Conservation (phyloP, 352 stramenopile species). For the Pythium dissimile region DNA sequence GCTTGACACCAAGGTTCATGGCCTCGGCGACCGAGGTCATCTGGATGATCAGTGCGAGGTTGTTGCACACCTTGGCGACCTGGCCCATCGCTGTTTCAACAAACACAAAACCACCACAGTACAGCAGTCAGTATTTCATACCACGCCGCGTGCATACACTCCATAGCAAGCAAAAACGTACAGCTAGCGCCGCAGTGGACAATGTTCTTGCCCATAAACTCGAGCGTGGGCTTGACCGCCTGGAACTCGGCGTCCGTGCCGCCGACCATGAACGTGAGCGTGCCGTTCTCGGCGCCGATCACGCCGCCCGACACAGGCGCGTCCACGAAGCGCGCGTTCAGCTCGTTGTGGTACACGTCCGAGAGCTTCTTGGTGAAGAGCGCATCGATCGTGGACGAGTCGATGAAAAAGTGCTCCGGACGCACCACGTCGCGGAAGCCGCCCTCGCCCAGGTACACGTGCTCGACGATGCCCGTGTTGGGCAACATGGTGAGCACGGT, state of each 20-base stretch:
- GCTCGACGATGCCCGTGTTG: conserved; percentile 84
- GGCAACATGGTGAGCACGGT: conserved; percentile 96
- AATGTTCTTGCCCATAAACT: conserved; percentile 93
- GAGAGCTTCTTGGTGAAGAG: conserved; percentile 88
- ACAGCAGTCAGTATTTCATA: neutral
- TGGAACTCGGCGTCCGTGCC: conserved; percentile 61
- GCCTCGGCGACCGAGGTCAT: conserved; percentile 96
- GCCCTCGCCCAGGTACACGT: conserved; percentile 60
- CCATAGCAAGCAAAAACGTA: too few relatives aligned
- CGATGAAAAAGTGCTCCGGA: conserved; percentile 87
- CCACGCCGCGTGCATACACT: too few relatives aligned
- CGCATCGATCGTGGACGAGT: conserved; percentile 96
- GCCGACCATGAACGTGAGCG: conserved; percentile 98
- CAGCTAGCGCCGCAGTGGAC: conserved; percentile 91
- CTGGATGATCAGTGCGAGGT: conserved; percentile 95
- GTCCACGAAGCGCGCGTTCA: conserved; percentile 85
- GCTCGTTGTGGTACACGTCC: conserved; percentile 42
- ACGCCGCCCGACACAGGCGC: conserved; percentile 97
- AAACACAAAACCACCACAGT: conserved; percentile 13
- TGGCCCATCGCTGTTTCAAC: conserved; percentile 56
- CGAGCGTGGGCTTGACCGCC: conserved; percentile 75
- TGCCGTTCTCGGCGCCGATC: conserved; percentile 92
- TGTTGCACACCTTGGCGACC: conserved; percentile 97
- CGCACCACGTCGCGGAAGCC: conserved; percentile 69
- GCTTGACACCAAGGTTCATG: conserved; percentile 93